Percentiles rank a stretch among this genome's conserved stretches.
Conservation (phyloP, 805 yeast species). For the Danielia oregonensis region DNA sequence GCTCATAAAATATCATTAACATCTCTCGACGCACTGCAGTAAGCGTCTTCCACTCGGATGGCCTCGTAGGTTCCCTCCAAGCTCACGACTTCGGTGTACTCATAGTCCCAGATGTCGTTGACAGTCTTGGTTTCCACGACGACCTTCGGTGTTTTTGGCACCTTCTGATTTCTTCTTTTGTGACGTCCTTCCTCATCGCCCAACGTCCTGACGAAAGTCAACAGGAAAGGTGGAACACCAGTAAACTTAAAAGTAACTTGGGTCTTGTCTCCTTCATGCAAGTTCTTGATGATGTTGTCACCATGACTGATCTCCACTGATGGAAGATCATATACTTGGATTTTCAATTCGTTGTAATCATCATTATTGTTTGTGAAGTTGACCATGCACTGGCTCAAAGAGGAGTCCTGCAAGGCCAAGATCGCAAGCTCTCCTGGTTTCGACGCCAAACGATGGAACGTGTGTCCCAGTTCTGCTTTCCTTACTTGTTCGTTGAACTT, state of each 20-base stretch:
- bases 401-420: constrained; percentile 66
- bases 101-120: constrained; percentile 66
- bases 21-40: constrained; percentile 44
- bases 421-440: constrained; percentile 75
- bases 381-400: constrained; percentile 67
- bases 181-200: constrained; percentile 24
- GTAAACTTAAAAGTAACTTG: constrained; percentile 77
- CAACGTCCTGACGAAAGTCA: constrained; percentile 77
- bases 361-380: constrained; percentile 43
- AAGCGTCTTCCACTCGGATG: constrained; percentile 80
- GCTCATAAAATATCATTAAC: constrained; percentile 10
- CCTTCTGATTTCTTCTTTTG: constrained; percentile 7
- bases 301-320: constrained; percentile 85
- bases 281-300: constrained; percentile 68
- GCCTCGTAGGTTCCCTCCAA: constrained; percentile 95
- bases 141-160: constrained; percentile 8
- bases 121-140: constrained; percentile 54
- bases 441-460: constrained; percentile 68
- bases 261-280: constrained; percentile 93
- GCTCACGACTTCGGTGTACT: constrained; percentile 70
- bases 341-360: constrained; percentile 26
- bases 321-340: constrained; percentile 46
- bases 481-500: constrained; percentile 62
- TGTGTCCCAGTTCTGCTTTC: constrained; percentile 47
- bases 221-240: constrained; percentile 88